Evolutionary conservation across 1,284 basidiomycete species (phyloP).

Genomic region (Caloboletus firmus): DNA sequence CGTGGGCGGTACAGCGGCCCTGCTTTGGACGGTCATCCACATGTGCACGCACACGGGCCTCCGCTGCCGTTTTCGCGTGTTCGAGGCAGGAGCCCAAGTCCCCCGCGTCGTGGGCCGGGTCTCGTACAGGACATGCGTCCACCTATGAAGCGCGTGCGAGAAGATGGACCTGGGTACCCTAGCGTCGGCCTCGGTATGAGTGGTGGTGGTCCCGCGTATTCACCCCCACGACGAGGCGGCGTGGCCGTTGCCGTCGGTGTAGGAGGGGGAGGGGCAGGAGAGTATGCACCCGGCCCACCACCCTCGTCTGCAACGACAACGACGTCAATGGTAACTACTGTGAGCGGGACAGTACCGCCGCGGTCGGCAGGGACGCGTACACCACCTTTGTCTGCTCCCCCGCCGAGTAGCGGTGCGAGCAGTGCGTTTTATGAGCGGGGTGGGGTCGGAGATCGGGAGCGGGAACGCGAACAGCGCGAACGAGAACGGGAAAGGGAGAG

Average conservation of each 20-base stretch:
- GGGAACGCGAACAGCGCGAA: constrained; percentile 4
- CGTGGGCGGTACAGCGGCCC: constrained; percentile 28
- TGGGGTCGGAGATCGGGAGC: not conserved
- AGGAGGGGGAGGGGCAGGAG: constrained; percentile 6
- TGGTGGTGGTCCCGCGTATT: constrained; percentile 22
- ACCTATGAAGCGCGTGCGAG: constrained; percentile 38
- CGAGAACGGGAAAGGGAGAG: constrained; percentile 12
- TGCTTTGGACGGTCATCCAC: constrained; percentile 14
- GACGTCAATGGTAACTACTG: constrained; percentile 1
- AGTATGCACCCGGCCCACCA: constrained; percentile 20
- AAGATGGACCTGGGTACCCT: constrained; percentile 31
- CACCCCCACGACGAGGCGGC: constrained; percentile 23
- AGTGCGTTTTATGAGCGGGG: constrained; percentile 29
- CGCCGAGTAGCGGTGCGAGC: constrained; percentile 7
- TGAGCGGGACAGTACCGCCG: constrained; percentile 12
- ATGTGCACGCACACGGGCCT: not conserved
- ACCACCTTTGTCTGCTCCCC: constrained; percentile 22
- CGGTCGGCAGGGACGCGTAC: constrained; percentile 22
- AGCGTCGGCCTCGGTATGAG: not conserved
- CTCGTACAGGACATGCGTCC: constrained; percentile 38
- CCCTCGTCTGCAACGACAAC: constrained; percentile 18
- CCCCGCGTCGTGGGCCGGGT: constrained; percentile 23
- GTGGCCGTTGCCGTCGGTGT: not conserved
- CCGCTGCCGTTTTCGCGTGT: constrained; percentile 33
- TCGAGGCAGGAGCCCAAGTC: constrained; percentile 40